These are phyloP conservation scores for Fusarium citri DNA, from an alignment of 2,329 filamentous ascomycete genomes.

Conservation along the genomic window DNA sequence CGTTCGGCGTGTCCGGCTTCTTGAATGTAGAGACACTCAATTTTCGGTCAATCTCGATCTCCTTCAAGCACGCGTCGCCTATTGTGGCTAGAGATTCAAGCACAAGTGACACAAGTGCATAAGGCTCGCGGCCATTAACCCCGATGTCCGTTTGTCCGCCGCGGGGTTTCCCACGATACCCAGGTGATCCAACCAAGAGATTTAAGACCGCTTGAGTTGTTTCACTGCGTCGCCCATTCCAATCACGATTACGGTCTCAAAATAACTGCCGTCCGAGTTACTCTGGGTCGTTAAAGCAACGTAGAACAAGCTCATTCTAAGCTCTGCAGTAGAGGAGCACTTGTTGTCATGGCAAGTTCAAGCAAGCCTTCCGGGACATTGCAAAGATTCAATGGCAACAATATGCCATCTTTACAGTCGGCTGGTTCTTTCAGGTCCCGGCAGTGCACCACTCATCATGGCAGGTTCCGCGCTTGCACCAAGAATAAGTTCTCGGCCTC, in stretches of 20 bases:
- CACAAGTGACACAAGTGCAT: constrained; percentile 28
- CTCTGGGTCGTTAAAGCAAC: constrained; percentile 6
- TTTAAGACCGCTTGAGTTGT: constrained; percentile 9
- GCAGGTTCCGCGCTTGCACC: constrained; percentile 40
- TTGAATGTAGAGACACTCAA: not conserved
- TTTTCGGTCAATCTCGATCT: constrained; percentile 33
- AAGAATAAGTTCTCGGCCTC: constrained; percentile 65
- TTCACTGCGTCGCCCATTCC: constrained; percentile 19
- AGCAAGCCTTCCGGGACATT: not conserved
- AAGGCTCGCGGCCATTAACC: not conserved
- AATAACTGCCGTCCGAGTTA: constrained; percentile 14
- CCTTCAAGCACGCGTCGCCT: constrained; percentile 5
- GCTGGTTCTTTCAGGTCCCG: constrained; percentile 49
- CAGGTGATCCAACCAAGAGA: constrained; percentile 1
- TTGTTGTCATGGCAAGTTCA: not conserved
- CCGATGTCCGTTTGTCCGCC: constrained; percentile 2
- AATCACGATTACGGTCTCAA: constrained; percentile 3
- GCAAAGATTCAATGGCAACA: constrained; percentile 1
- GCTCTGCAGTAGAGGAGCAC: not conserved
- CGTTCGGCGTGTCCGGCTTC: constrained; percentile 22
- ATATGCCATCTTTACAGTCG: constrained; percentile 50
- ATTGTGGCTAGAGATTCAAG: constrained; percentile 25
- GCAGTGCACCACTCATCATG: constrained; percentile 69
- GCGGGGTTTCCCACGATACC: constrained; percentile 1
- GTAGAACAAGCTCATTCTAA: not conserved